Percentiles rank a stretch among this genome's conserved stretches.
phyloP scores from a whole-genome alignment of 129 eudicot genomes.

The Saposhnikovia divaricata region DNA sequence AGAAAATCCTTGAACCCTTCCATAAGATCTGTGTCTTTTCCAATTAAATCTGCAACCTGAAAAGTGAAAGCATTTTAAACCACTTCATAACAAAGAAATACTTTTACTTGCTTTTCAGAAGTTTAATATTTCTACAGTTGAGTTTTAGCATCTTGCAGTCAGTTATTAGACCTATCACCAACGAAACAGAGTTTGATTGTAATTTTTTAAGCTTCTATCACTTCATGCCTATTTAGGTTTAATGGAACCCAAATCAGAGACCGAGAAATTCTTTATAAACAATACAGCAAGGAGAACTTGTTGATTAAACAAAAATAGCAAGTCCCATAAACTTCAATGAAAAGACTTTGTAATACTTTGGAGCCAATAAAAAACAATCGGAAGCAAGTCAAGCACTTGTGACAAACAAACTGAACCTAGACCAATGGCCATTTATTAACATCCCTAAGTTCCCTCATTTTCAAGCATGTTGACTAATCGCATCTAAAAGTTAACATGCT shows the following conservation, averaged over 20 bases:
- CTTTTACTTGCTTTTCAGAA: not conserved
- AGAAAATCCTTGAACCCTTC: constrained; percentile 86
- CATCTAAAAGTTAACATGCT: not conserved
- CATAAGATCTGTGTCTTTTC: constrained; percentile 90
- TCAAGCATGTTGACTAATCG: not conserved
- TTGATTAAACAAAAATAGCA: not conserved
- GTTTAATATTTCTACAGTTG: not conserved
- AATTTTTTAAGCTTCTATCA: not conserved
- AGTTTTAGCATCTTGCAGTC: not conserved
- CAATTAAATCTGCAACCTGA: constrained; percentile 95
- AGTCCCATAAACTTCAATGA: not conserved
- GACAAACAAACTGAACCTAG: not conserved
- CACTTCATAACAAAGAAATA: not conserved
- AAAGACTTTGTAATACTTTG: not conserved
- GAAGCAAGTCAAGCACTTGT: not conserved
- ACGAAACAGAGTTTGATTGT: constrained; percentile 8
- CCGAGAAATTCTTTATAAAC: not conserved
- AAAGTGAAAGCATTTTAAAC: not conserved
- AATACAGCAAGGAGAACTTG: not conserved
- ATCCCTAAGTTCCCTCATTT: not conserved
- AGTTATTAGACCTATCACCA: not conserved
- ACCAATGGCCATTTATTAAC: not conserved
- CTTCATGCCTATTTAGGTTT: not conserved
- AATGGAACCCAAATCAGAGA: not conserved
- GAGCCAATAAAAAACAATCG: not conserved